These are phyloP conservation scores for Calocybe gangraenosa DNA, from an alignment of 768 basidiomycete genomes.

Conservation along the genomic window DNA sequence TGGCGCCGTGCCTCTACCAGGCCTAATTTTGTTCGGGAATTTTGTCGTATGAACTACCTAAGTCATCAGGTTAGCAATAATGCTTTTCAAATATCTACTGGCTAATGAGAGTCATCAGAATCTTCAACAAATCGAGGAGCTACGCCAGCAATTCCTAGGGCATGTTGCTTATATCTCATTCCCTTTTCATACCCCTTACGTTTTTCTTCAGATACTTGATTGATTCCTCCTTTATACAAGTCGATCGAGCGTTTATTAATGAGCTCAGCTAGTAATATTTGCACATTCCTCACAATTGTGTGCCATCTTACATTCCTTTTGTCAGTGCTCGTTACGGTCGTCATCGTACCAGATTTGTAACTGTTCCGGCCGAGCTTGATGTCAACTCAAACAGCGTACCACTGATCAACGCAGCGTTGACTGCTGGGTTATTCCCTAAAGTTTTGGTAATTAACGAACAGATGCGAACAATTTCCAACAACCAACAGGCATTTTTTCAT, in stretches of 20 bases:
- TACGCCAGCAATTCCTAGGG: constrained; percentile 86
- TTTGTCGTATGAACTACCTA: constrained; percentile 76
- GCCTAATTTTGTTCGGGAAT: constrained; percentile 57
- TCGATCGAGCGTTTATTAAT: constrained; percentile 57
- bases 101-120: constrained; percentile 46
- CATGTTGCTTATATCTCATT: constrained; percentile 20
- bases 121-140: constrained; percentile 92
- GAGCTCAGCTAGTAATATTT: constrained; percentile 63
- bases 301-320: constrained; percentile 1
- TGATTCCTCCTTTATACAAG: constrained; percentile 81
- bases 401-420: constrained; percentile 76
- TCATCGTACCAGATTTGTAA: constrained; percentile 70
- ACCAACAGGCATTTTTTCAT: constrained; percentile 75
- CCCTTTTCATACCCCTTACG: constrained; percentile 4
- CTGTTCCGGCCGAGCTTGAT: constrained; percentile 68
- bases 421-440: constrained; percentile 89
- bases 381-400: constrained; percentile 59
- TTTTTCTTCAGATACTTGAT: constrained; percentile 63
- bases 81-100: background rate
- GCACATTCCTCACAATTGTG: constrained; percentile 11
- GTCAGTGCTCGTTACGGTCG: constrained; percentile 66
- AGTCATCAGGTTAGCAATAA: constrained; percentile 66
- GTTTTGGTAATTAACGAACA: constrained; percentile 67
- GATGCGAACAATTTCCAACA: constrained; percentile 79
- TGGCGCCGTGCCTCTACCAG: constrained; percentile 81